Evolutionary conservation across 192 early-diverging fungal genomes (phyloP), one percentile per base, ranked within the genome.

Genomic region (Rhizoclosmatium sp.): DNA sequence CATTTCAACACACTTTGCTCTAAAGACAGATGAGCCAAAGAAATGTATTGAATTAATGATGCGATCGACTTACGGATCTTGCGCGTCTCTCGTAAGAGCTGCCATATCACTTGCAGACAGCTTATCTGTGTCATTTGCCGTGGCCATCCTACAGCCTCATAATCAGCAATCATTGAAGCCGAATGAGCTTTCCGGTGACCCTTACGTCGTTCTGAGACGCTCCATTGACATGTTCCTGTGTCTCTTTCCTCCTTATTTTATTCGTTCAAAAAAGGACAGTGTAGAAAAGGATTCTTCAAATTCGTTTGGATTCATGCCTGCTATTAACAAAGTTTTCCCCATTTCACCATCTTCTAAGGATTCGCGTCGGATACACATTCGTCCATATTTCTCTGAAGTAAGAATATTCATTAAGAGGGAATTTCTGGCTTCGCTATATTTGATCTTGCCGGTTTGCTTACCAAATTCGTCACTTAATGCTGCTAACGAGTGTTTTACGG

Each of bases 31-130:
- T 47, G 12, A 47, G 41, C 12, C 39, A 44, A 68, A 41, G 7
- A 68, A 42, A 47, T 21, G 12, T 31, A 41, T 64, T 64, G 61
- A 40, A 16, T 23, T 44, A 68, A 68, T 1, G 40, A 62, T 12
- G 31, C 59, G 16, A 75, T 44, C 14, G 64, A 47, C 64, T 65
- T 48, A 76, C 75, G 75, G 31, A 76, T 76, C 75, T 4, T 61
- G 5, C 1, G 75, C 75, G 1, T 76, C 75, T 12, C 49, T 65
- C 4, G 66, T 48, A n/a, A 76, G 61, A 4, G 62, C 65, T 21
- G 75, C 61, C 2, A 76, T 31, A 7, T 76, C 75, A 1, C 23
- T 47, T 16, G 73, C 59, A 60, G 58, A 39, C 14, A 75, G 61
- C 4, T 56, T 23, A 21, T 5, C 47, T 12, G 70, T 40, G n/a